Conservation (phyloP, 805 yeast genomes). For the Ogataea haglerorum region DNA sequence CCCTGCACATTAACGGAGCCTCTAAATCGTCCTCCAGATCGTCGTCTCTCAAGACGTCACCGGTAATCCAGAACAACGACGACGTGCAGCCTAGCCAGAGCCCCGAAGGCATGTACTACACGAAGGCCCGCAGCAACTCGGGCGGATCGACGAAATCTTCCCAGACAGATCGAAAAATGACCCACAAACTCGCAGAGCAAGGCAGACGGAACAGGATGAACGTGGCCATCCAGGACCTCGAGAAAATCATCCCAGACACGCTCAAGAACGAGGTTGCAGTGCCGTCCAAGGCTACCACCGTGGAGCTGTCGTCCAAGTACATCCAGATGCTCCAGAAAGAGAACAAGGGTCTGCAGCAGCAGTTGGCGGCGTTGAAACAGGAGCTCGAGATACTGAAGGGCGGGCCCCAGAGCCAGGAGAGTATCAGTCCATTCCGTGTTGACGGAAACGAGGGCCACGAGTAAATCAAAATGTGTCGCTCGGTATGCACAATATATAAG, state of each 20-base stretch:
- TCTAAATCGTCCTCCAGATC: conserved; percentile 11
- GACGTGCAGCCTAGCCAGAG: conserved; percentile 4
- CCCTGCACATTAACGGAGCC: conserved; percentile 5
- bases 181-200: conserved; percentile 93
- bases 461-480: neutral
- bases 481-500: neutral
- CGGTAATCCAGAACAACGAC: conserved; percentile 14
- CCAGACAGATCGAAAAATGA: conserved; percentile 51
- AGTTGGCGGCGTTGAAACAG: conserved; percentile 35
- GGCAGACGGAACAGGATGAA: conserved; percentile 94
- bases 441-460: conserved; percentile 12
- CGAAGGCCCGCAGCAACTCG: conserved; percentile 6
- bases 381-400: conserved; percentile 14
- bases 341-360: conserved; percentile 34
- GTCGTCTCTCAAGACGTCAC: conserved; percentile 18
- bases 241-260: conserved; percentile 59
- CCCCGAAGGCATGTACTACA: neutral
- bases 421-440: conserved; percentile 21
- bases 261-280: conserved; percentile 56
- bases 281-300: conserved; percentile 93
- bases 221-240: conserved; percentile 74
- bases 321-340: conserved; percentile 47
- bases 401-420: conserved; percentile 4
- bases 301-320: conserved; percentile 78
- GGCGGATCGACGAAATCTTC: conserved; percentile 10